Evolutionary conservation across 2,329 filamentous ascomycete species (phyloP), one percentile per base, ranked within the genome.

Genomic region (Penicillium sumatraense): DNA sequence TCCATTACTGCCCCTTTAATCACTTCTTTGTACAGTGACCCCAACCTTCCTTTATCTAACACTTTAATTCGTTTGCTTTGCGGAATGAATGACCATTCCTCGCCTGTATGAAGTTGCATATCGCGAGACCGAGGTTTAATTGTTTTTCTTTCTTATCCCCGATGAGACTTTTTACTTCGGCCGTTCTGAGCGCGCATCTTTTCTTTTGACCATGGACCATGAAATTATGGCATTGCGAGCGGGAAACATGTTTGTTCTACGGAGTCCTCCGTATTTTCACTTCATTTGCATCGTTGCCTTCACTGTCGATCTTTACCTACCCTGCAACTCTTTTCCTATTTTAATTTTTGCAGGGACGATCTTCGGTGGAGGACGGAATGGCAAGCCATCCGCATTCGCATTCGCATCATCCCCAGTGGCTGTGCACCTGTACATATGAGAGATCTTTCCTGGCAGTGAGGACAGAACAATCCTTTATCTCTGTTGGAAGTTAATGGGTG

Each of bases 381-480:
- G 53, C n/a, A n/a, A n/a, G n/a, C n/a, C n/a, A n/a, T n/a, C n/a
- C n/a, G n/a, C n/a, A 63, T 54, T 49, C 52, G 55, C 63, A 61
- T 61, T 38, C 21, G 21, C 40, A 36, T 36, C 33, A 42, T 42
- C 3, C 51, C 33, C 46, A 57, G 46, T 54, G 62, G 52, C 61
- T 52, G 54, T 65, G 65, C 69, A 66, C 59, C 66, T 72, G 70
- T 72, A 72, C 70, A 72, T 72, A 71, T 33, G 59, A 59, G 55
- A 55, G 48, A 51, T 57, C 9, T 42, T 24, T 42, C 20, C 59
- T 57, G 57, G 50, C 41, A 50, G 59, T 61, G 60, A 57, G 58
- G 56, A 56, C 57, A 50, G 58, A 48, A 53, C 52, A 57, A 53
- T 45, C 33, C 44, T 38, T 33, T 29, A 11, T 11, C 31, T 18